These are phyloP conservation scores for Hypoxylon trugodes DNA, from an alignment of 495 filamentous ascomycete species.

Conservation along the genomic window DNA sequence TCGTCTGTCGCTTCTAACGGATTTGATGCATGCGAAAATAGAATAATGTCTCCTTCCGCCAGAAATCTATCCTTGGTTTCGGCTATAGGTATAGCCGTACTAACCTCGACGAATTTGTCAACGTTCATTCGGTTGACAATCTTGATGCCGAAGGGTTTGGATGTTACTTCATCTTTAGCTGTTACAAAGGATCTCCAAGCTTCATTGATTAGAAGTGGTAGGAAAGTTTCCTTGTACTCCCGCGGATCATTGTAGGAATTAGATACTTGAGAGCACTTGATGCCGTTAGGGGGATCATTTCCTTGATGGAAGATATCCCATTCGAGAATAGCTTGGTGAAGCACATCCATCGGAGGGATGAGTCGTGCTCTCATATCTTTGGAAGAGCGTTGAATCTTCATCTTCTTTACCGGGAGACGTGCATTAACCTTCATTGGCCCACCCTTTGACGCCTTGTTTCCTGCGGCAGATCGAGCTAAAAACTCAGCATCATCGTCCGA, in stretches of 20 bases:
- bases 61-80: slow-evolving; percentile 76
- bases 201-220: slow-evolving; percentile 89
- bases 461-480: slow-evolving; percentile 48
- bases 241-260: slow-evolving; percentile 76
- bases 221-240: slow-evolving; percentile 88
- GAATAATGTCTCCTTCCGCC: slow-evolving; percentile 85
- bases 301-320: slow-evolving; percentile 94
- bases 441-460: slow-evolving; percentile 51
- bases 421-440: slow-evolving; percentile 59
- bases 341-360: slow-evolving; percentile 82
- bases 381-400: slow-evolving; percentile 74
- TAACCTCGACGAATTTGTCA: slow-evolving; percentile 91
- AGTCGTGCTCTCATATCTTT: slow-evolving; percentile 95
- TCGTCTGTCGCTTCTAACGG: slow-evolving; percentile 68
- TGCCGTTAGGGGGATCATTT: slow-evolving; percentile 79
- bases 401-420: slow-evolving; percentile 80
- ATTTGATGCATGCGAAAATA: slow-evolving; percentile 76
- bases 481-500: slow-evolving; percentile 65
- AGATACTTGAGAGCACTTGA: slow-evolving; percentile 76
- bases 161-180: slow-evolving; percentile 82
- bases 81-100: slow-evolving; percentile 73
- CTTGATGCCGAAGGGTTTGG: slow-evolving; percentile 82
- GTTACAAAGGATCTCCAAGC: slow-evolving; percentile 95
- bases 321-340: slow-evolving; percentile 85
- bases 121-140: slow-evolving; percentile 85